Percentiles rank a stretch among this genome's conserved stretches.
Conservation (phyloP, 2,329 filamentous ascomycete species). For the Diplodia mutila region DNA sequence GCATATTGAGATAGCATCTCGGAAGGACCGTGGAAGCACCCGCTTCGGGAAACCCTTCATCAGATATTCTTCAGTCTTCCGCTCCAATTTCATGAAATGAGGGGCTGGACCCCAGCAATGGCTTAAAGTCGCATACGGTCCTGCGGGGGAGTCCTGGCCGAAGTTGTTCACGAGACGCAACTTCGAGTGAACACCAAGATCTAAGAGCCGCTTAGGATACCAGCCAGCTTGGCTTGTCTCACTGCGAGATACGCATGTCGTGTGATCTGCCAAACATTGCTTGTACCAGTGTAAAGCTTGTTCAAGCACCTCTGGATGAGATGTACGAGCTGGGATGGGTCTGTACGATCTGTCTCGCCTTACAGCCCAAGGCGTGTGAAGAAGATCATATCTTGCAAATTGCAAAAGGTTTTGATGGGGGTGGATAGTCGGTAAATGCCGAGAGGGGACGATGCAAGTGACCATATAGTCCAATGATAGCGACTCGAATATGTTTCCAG, state of each 20-base stretch:
- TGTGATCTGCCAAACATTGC: not conserved
- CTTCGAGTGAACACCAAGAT: not conserved
- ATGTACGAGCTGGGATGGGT: not conserved
- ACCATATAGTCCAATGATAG: no score
- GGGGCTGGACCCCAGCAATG: constrained; percentile 1
- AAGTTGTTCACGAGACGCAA: not conserved
- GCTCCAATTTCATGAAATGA: not conserved
- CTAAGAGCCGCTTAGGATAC: constrained; percentile 3
- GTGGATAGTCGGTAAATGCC: no score
- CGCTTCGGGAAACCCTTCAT: not conserved
- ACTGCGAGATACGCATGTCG: not conserved
- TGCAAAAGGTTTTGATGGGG: no score
- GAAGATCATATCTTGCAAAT: no score
- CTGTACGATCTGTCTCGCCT: no score
- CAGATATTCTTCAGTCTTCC: not conserved
- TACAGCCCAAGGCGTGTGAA: no score
- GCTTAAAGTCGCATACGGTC: constrained; percentile 1
- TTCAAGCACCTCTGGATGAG: not conserved
- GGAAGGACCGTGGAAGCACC: constrained; percentile 3
- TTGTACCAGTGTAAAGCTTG: not conserved
- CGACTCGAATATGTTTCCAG: no score
- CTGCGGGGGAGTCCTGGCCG: not conserved
- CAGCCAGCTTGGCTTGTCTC: no score
- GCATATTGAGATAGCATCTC: not conserved
- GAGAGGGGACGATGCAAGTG: no score